Evolutionary conservation across 2,329 filamentous ascomycete species (phyloP), one percentile per base, ranked within the genome.

Genomic region (Escovopsis weberi): DNA sequence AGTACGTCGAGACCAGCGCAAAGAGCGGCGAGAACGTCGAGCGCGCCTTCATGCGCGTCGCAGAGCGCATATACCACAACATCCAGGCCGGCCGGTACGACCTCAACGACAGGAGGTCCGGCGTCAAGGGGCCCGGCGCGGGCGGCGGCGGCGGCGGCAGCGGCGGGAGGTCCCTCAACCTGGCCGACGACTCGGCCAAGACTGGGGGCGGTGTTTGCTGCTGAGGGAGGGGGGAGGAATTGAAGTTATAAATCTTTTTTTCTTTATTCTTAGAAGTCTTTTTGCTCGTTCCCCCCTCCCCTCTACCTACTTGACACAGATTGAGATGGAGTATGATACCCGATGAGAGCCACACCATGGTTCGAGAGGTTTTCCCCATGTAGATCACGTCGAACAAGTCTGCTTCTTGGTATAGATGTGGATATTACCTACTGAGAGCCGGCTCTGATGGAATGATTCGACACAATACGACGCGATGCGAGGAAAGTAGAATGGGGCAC

Each of bases 11-110:
- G 68, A 98, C 91, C 34, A 88, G 82, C 51, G 91, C 91, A 40
- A 98, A 96, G 70, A 93, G 82, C 48, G 91, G 91, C 41, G 86
- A 94, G 58, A 86, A 86, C 40, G 91, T 98, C 33, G 91, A 98
- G 61, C 75, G 80, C 51, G 91, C 91, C 2, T 98, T 98, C 56
- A 74, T 94, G 57, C 80, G 91, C 56, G 88, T 96, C 12, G 87
- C 91, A 18, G 87, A 95, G 68, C 74, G 88, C 61, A 96, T 98
- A 67, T 94, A 93, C 59, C 80, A 89, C 59, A 96, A 96, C 56
- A 95, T 98, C 48, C 86, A 95, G 67, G 85, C 85, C 2, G 91
- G 91, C 10, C 85, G 79, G 59, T 96, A 96, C 59, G 88, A 98
- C 63, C 67, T 96, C 51, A 94, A 94, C 58, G 89, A 96, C 61